These are phyloP conservation scores for Mucor velutinosus DNA, from an alignment of 371 early-diverging fungal genomes.

Conservation along the genomic window DNA sequence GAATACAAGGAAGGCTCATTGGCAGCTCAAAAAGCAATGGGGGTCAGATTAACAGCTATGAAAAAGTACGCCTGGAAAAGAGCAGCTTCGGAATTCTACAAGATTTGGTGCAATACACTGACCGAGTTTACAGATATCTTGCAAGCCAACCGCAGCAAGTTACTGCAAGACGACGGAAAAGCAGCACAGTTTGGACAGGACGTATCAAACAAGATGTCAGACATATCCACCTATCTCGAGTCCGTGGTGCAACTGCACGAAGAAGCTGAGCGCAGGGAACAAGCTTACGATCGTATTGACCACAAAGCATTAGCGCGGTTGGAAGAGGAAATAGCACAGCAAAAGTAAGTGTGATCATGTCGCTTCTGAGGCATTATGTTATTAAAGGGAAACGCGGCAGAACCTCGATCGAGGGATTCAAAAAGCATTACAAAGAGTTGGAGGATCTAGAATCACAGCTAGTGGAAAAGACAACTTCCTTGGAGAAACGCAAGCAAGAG, in stretches of 20 bases:
- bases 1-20: constrained; percentile 4
- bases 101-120: neutral
- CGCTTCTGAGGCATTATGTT: neutral
- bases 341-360: neutral
- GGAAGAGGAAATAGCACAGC: neutral
- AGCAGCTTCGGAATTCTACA: neutral
- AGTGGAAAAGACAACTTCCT: neutral
- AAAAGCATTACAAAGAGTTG: neutral
- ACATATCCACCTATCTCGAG: neutral
- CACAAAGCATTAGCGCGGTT: neutral
- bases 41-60: neutral
- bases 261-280: neutral
- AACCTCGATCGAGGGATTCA: neutral
- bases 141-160: neutral
- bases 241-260: neutral
- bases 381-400: neutral
- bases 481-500: neutral
- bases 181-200: neutral
- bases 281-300: neutral
- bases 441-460: neutral
- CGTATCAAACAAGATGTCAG: neutral
- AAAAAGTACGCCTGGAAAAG: constrained; percentile 3
- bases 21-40: neutral
- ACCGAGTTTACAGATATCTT: neutral
- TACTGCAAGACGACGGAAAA: neutral